Evolutionary conservation across 192 early-diverging fungal species (phyloP).

Genomic region (Podila minutissima): DNA sequence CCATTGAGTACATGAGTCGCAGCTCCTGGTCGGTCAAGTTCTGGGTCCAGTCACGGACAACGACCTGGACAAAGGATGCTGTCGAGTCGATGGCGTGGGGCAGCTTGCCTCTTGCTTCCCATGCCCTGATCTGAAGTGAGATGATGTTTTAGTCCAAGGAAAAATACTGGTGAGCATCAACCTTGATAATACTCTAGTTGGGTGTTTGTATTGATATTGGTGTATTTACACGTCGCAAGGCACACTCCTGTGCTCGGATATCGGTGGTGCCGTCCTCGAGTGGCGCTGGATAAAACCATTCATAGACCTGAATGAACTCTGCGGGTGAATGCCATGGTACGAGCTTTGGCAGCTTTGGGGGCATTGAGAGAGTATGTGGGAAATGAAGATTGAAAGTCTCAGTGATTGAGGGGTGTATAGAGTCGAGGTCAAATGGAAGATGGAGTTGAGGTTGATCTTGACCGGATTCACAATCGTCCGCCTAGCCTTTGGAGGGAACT

Average conservation of each 20-base stretch:
- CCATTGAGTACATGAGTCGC: slow-evolving; percentile 57
- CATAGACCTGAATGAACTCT: slow-evolving; percentile 45
- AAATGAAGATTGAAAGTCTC: too few species aligned
- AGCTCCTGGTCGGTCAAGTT: slow-evolving; percentile 55
- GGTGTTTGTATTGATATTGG: neutral
- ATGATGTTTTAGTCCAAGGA: neutral
- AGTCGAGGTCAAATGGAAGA: too few species aligned
- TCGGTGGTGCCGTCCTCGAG: slow-evolving; percentile 34
- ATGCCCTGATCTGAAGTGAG: slow-evolving; percentile 68
- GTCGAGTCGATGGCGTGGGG: slow-evolving; percentile 77
- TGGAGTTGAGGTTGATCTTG: too few species aligned
- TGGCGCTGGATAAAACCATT: slow-evolving; percentile 34
- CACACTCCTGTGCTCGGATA: slow-evolving; percentile 42
- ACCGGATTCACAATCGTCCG: too few species aligned
- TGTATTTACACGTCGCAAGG: slow-evolving; percentile 37
- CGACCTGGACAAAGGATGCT: slow-evolving; percentile 66
- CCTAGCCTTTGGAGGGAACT: too few species aligned
- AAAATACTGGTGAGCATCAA: neutral
- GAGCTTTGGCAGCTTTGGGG: slow-evolving; percentile 45
- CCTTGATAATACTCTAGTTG: neutral
- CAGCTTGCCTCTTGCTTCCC: slow-evolving; percentile 73
- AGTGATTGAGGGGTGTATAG: too few species aligned
- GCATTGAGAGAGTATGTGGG: neutral
- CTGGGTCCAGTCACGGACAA: slow-evolving; percentile 58
- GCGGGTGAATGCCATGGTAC: slow-evolving; percentile 51